Base-by-base conservation (phyloP, 306 rosid genomes). In the Mimosa bimucronata region DNA sequence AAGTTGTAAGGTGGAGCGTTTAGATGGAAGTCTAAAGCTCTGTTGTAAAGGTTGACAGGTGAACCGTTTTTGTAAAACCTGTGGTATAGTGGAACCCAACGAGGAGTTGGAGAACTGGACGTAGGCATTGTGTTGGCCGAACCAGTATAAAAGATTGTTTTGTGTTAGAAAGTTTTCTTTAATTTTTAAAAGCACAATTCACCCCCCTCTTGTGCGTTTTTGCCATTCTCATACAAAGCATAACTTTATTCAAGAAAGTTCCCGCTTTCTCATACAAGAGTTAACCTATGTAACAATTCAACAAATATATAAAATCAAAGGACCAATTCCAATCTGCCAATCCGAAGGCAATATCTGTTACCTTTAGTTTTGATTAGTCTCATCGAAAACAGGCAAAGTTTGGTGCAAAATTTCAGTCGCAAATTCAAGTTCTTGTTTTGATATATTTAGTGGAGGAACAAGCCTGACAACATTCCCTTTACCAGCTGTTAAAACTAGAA, bases 381-480 rank as follows among this genome's bases (percentile, higher is more conserved):
- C 65, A 78, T 87, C 97, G 61, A 94, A 92, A 71, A 79, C 94
- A 7, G 87, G 78, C 53, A 92, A 41, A 48, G 77, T 75, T 77
- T 82, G 85, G 81, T 7, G 69, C 75, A 94, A 62, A 80, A 92
- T 87, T 12, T 92, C 87, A 31, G 85, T 92, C 0, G 94, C 95
- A n/a, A 28, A 79, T 46, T 90, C 92, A 70, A 94, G 85, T 87
- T 94, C 98, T 74, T 88, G 86, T 82, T 91, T 91, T 4, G 92
- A 80, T 82, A 94, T 89, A 86, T 90, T 92, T 86, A 94, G 79
- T 52, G 98, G 98, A 7, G 98, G 98, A n/a, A 94, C 97, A 41
- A 94, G 69, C 87, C 98, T 87, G 57, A 92, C 88, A 21, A 94
- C 88, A 34, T 91, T 92, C 19, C 97, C 98, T 79, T 91, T 90